Percentiles rank a stretch among this genome's conserved stretches.
These are phyloP conservation scores for Coemansia guatemalensis DNA, from an alignment of 192 early-diverging fungal genomes.

Conservation along the genomic window DNA sequence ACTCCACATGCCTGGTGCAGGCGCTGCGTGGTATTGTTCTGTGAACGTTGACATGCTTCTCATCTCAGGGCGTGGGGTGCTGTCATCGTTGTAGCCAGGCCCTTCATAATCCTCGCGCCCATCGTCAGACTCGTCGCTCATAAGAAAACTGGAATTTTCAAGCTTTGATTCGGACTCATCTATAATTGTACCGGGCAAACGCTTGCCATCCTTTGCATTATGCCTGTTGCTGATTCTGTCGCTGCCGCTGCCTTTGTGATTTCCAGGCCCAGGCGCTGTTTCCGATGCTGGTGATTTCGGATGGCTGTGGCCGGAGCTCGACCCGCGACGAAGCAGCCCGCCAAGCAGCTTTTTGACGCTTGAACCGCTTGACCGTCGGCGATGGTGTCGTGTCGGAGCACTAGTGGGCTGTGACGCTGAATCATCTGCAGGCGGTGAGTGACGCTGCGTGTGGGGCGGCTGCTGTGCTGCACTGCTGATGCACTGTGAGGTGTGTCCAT, in stretches of 20 bases:
- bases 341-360: slow-evolving; percentile 11
- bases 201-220: slow-evolving; percentile 1
- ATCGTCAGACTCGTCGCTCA: slow-evolving; percentile 17
- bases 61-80: slow-evolving; percentile 2
- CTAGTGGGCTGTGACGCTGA: neutral
- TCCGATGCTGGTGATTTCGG: neutral
- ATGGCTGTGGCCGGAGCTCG: slow-evolving; percentile 4
- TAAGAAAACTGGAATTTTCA: slow-evolving; percentile 14
- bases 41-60: slow-evolving; percentile 30
- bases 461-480: neutral
- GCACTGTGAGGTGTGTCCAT: neutral
- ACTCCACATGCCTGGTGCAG: slow-evolving; percentile 44
- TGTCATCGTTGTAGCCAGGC: neutral
- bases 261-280: neutral
- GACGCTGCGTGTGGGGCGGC: neutral
- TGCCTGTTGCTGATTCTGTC: neutral
- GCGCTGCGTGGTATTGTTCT: slow-evolving; percentile 24
- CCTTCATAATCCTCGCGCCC: neutral
- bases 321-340: slow-evolving; percentile 20
- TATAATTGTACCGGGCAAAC: neutral
- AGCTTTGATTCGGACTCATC: slow-evolving; percentile 1
- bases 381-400: neutral
- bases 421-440: neutral
- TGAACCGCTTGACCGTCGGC: slow-evolving; percentile 15
- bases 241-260: neutral